These are phyloP conservation scores for Cryptococcus floricola DNA, from an alignment of 1,284 basidiomycete genomes.

Conservation along the genomic window DNA sequence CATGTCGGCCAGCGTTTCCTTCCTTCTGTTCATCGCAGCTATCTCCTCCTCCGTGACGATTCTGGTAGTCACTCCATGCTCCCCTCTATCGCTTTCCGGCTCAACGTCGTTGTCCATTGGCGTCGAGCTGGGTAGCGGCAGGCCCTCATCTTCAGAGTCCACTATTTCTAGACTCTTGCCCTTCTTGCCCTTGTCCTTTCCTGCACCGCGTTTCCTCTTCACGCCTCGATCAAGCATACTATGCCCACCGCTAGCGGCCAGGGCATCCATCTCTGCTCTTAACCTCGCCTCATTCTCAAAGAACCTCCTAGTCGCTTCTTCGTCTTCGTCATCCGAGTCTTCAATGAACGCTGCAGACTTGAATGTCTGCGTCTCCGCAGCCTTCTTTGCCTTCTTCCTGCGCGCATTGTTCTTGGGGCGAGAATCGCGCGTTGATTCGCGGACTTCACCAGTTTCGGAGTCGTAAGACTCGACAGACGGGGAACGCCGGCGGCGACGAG, in stretches of 20 bases:
- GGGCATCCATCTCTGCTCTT: conserved; percentile 54
- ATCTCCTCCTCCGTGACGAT: too few species aligned
- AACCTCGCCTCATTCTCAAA: conserved; percentile 66
- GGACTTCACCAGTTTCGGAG: conserved; percentile 57
- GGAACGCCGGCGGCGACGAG: conserved; percentile 1
- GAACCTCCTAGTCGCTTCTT: conserved; percentile 58
- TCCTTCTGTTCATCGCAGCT: too few species aligned
- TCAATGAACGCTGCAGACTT: conserved; percentile 86
- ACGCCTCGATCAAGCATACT: too few species aligned
- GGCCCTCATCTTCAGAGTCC: too few species aligned
- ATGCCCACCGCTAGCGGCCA: conserved; percentile 50
- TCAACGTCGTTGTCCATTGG: too few species aligned
- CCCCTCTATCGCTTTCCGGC: too few species aligned
- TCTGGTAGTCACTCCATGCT: too few species aligned
- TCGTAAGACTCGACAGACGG: conserved; percentile 46
- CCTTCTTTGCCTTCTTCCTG: conserved; percentile 57
- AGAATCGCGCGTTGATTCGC: neutral
- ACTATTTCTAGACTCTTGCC: too few species aligned
- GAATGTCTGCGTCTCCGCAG: conserved; percentile 64
- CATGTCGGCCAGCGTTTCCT: too few species aligned
- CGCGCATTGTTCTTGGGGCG: conserved; percentile 52
- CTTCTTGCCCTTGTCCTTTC: conserved; percentile 43
- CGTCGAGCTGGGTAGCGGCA: too few species aligned
- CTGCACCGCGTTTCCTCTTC: too few species aligned
- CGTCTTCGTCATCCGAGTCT: conserved; percentile 69